These are phyloP conservation scores for Leucaena leucocephala DNA, from an alignment of 306 rosid species.

Conservation along the genomic window DNA sequence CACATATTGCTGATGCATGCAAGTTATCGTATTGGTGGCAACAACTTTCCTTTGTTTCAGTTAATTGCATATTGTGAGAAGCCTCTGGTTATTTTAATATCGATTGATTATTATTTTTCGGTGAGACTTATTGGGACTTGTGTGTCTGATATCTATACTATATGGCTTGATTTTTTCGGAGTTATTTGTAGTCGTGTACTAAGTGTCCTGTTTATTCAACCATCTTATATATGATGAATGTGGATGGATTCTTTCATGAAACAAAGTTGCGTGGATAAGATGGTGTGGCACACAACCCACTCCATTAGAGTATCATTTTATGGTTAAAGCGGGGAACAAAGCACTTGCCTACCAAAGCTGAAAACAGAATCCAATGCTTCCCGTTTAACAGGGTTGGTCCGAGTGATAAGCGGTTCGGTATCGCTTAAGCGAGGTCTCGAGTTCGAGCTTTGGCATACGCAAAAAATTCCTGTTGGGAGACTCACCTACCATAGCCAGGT, in stretches of 20 bases:
- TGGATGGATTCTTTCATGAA: neutral
- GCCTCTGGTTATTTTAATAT: neutral
- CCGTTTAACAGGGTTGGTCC: too few species aligned
- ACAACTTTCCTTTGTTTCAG: neutral
- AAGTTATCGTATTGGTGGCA: constrained; percentile 29
- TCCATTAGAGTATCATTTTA: neutral
- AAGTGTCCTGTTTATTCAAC: neutral
- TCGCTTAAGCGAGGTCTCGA: too few species aligned
- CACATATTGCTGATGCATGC: constrained; percentile 15
- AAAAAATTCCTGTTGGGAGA: too few species aligned
- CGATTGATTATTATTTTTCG: neutral
- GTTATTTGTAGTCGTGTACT: neutral
- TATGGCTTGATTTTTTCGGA: neutral
- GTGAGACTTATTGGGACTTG: neutral
- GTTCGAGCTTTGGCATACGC: too few species aligned
- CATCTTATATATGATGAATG: neutral
- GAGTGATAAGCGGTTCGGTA: too few species aligned
- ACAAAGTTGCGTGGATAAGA: too few species aligned
- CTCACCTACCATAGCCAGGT: too few species aligned
- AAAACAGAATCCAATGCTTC: neutral
- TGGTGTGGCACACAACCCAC: neutral
- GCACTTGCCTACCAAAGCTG: too few species aligned
- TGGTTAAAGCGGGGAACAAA: neutral
- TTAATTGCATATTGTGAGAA: neutral
- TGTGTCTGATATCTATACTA: neutral